Percentiles rank a stretch among this genome's conserved stretches.
These are phyloP conservation scores for Aleurites moluccanus DNA, from an alignment of 441 rosid species.

Conservation along the genomic window DNA sequence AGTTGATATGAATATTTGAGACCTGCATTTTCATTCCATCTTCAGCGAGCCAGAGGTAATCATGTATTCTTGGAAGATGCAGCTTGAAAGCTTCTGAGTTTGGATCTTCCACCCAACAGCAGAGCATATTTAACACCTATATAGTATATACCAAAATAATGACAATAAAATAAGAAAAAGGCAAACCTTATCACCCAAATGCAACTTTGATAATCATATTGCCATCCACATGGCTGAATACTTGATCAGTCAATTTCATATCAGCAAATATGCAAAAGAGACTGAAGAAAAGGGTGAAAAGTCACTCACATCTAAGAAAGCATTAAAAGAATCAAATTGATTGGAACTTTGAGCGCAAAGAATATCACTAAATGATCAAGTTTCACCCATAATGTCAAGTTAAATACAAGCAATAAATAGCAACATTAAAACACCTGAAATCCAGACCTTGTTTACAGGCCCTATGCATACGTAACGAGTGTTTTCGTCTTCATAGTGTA, in stretches of 20 bases:
- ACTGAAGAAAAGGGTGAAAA: not conserved
- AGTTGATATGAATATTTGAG: not conserved
- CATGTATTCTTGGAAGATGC: slow-evolving; percentile 84
- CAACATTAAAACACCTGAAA: slow-evolving; percentile 8
- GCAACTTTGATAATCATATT: slow-evolving; percentile 13
- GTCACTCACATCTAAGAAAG: not conserved
- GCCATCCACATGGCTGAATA: not conserved
- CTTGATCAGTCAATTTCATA: not conserved
- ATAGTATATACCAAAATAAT: slow-evolving; percentile 36
- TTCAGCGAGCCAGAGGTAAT: slow-evolving; percentile 93
- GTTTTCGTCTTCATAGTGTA: slow-evolving; percentile 94
- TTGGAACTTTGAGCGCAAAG: not conserved
- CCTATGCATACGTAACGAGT: slow-evolving; percentile 93
- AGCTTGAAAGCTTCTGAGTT: slow-evolving; percentile 90
- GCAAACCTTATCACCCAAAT: not conserved
- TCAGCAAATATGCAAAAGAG: not conserved
- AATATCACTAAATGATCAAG: not conserved
- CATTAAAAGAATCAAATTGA: not conserved
- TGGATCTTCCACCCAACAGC: slow-evolving; percentile 98
- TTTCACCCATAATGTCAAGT: not conserved
- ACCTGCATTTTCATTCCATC: slow-evolving; percentile 99
- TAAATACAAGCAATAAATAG: not conserved
- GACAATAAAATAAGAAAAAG: slow-evolving; percentile 15
- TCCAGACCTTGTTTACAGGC: slow-evolving; percentile 86
- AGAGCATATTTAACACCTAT: slow-evolving; percentile 96